These are phyloP conservation scores for Aspergillus carlsbadensis DNA, from an alignment of 495 filamentous ascomycete species.

Conservation along the genomic window DNA sequence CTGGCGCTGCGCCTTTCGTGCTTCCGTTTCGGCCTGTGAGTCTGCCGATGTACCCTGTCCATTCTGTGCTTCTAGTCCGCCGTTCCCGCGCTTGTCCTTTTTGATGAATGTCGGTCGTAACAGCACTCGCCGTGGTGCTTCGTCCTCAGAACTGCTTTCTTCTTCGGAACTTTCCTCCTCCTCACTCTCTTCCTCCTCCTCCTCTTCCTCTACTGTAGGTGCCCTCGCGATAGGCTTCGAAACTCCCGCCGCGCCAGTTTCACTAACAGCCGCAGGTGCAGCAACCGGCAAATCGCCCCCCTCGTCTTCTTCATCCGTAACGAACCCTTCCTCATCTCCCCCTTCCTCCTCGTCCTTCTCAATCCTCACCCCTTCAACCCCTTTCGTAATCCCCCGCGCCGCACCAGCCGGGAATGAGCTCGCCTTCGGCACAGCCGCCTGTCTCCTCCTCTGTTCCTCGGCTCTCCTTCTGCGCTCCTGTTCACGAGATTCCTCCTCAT, in stretches of 20 bases:
- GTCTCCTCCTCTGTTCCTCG: slow-evolving; percentile 30
- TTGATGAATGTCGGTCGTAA: slow-evolving; percentile 90
- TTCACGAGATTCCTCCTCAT: slow-evolving; percentile 34
- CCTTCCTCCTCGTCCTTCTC: slow-evolving; percentile 29
- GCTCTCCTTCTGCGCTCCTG: slow-evolving; percentile 33
- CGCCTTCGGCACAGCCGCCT: slow-evolving; percentile 61
- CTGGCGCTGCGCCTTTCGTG: slow-evolving; percentile 50
- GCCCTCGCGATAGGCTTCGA: slow-evolving; percentile 26
- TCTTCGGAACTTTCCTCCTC: slow-evolving; percentile 49
- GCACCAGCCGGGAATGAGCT: slow-evolving; percentile 55
- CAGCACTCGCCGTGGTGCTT: slow-evolving; percentile 71
- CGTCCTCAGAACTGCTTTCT: slow-evolving; percentile 67
- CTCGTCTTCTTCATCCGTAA: slow-evolving; percentile 67
- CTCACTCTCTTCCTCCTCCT: slow-evolving; percentile 47
- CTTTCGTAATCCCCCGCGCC: slow-evolving; percentile 32
- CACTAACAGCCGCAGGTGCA: neutral
- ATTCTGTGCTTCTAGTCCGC: slow-evolving; percentile 13
- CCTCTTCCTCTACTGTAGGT: slow-evolving; percentile 41
- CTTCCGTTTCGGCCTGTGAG: slow-evolving; percentile 56
- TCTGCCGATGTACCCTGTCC: slow-evolving; percentile 37
- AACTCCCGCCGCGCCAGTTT: slow-evolving; percentile 38
- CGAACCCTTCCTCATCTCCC: slow-evolving; percentile 71
- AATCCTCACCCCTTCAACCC: slow-evolving; percentile 27
- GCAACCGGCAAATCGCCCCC: slow-evolving; percentile 29
- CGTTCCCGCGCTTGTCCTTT: slow-evolving; percentile 66